A percentile compares a stretch with the other conserved stretches of the same genome.
These are phyloP conservation scores for Globisporangium parvum DNA, from an alignment of 352 stramenopile species.

Conservation along the genomic window DNA sequence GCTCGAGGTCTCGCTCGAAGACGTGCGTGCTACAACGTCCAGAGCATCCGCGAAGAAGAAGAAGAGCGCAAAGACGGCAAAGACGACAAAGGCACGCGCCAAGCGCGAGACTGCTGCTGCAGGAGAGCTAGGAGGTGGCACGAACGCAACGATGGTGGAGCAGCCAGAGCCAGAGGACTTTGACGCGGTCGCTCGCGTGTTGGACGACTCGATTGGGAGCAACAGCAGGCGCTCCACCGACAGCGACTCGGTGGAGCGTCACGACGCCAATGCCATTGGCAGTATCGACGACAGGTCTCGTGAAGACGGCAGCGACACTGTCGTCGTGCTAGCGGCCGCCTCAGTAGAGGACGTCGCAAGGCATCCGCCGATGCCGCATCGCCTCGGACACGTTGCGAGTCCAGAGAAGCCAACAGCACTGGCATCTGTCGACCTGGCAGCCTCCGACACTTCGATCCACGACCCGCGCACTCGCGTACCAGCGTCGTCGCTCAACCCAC, in stretches of 20 bases:
- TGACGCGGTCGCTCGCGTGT: not conserved
- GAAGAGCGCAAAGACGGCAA: constrained; percentile 36
- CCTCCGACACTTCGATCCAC: not conserved
- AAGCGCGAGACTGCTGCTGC: not conserved
- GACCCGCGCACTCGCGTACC: constrained; percentile 2
- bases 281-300: not conserved
- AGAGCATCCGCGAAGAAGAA: constrained; percentile 23
- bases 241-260: not conserved
- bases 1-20: constrained; percentile 43
- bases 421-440: too few species aligned
- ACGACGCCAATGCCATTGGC: not conserved
- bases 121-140: not conserved
- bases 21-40: constrained; percentile 4
- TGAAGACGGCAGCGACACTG: too few species aligned
- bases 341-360: too few species aligned
- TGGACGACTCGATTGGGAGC: not conserved
- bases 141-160: not conserved
- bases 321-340: too few species aligned
- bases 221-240: not conserved
- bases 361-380: not conserved
- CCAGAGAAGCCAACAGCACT: constrained; percentile 1
- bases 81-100: not conserved
- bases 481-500: constrained; percentile 41
- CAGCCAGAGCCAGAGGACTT: constrained; percentile 17
- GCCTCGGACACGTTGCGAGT: constrained; percentile 2